These are phyloP conservation scores for Aspergillus brunneoviolaceus DNA, from an alignment of 2,329 filamentous ascomycete genomes.

Conservation along the genomic window DNA sequence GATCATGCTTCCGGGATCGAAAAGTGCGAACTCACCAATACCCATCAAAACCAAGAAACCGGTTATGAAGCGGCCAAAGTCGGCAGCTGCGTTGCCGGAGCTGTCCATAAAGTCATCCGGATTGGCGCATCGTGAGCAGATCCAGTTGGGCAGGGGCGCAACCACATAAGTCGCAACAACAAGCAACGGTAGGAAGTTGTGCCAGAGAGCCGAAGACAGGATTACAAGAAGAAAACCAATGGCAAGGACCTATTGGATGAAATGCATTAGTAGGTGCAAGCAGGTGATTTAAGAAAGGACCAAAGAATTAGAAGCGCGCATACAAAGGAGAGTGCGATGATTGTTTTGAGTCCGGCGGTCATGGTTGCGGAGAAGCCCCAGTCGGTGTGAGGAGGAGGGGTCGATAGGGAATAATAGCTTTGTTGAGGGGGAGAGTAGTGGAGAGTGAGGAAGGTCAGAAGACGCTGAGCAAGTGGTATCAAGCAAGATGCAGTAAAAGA, in stretches of 20 bases:
- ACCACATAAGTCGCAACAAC: slow-evolving; percentile 95
- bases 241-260: slow-evolving; percentile 68
- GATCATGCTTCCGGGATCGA: background rate
- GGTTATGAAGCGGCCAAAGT: slow-evolving; percentile 90
- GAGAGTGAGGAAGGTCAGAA: background rate
- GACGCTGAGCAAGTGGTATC: background rate
- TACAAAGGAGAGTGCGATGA: slow-evolving; percentile 97
- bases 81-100: slow-evolving; percentile 78
- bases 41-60: slow-evolving; percentile 98
- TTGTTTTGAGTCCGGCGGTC: slow-evolving; percentile 94
- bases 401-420: background rate
- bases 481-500: background rate
- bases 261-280: background rate
- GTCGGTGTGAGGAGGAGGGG: background rate
- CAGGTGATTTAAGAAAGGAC: too few relatives aligned
- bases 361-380: slow-evolving; percentile 37
- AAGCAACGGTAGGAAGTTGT: slow-evolving; percentile 90
- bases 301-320: slow-evolving; percentile 26
- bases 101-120: slow-evolving; percentile 94
- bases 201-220: slow-evolving; percentile 91
- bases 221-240: slow-evolving; percentile 99
- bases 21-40: slow-evolving; percentile 67
- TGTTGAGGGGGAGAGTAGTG: slow-evolving; percentile 2
- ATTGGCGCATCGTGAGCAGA: slow-evolving; percentile 83
- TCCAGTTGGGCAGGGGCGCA: slow-evolving; percentile 94